Base-by-base conservation (phyloP, 139 green algal genomes). In the Mesotaenium endlicherianum region DNA sequence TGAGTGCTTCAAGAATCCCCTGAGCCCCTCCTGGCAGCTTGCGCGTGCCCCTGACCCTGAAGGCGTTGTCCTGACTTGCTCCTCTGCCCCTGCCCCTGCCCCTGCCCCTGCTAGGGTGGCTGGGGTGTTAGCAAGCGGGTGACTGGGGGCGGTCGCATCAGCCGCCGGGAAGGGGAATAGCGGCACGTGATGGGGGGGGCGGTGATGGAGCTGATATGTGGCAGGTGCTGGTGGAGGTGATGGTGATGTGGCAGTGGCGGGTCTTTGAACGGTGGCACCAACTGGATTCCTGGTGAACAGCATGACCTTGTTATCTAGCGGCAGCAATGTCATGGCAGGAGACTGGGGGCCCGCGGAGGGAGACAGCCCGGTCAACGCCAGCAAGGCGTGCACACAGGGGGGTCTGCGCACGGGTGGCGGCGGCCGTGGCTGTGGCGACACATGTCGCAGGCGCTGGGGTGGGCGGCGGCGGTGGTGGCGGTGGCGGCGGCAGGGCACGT, bases 281-380 rank as follows among this genome's bases (percentile, higher is more conserved):
- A 38, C 11, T 72, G 60, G 43, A 72, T 38, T 72, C 60, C 60
- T 38, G 11, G 41, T 72, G 43, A 72, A 72, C 8, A 72, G 60
- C 41, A 38, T 38, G 5, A 72, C 60, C 17, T 8, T 47, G 36
- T 72, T 38, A 47, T 72, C 60, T 47, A 6, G 6, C 43, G 8
- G 41, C 11, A 64, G 26, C 20, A 38, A 72, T 11, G 60, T 47
- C 36, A 72, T 8, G 43, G 60, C 60, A 6, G 60, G 60, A 72
- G 60, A 72, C 8, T 47, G 60, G 11, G 70, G 70, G 34, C 30
- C 40, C 70, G 45, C 30, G 5, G 70, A 31, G 20, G 70, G 41
- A 4, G 70, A 78, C 41, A 78, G 36, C 34, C 30, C 40, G 16
- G 70, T 47, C 30, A 31, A 78, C 41, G 70, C 34, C 5, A 72